phyloP scores from a whole-genome alignment of 1,139 yeast genomes.

The Komagataea norvegica region DNA sequence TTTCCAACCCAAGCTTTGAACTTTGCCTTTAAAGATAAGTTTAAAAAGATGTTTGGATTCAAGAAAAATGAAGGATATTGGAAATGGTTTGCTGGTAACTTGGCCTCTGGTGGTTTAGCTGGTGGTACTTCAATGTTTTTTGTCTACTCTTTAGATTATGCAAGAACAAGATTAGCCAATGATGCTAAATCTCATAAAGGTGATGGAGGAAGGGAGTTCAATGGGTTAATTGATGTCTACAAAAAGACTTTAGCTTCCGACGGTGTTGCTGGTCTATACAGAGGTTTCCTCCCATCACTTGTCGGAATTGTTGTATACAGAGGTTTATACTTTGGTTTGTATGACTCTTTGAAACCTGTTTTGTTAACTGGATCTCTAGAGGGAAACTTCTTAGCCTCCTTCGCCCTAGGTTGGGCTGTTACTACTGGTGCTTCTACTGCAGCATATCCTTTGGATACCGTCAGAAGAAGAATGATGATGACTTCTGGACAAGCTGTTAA shows the following conservation, averaged over 20 bases:
- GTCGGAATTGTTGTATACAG: conserved; percentile 78
- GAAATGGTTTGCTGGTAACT: conserved; percentile 73
- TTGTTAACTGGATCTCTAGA: conserved; percentile 67
- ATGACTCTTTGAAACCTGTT: conserved; percentile 75
- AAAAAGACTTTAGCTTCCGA: conserved; percentile 70
- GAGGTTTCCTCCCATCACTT: conserved; percentile 82
- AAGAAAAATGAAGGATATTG: conserved; percentile 64
- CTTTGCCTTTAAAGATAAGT: conserved; percentile 82
- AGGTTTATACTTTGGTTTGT: conserved; percentile 79
- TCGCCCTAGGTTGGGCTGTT: conserved; percentile 75
- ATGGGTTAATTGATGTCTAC: conserved; percentile 74
- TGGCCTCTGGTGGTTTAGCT: conserved; percentile 80
- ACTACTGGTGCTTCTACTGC: conserved; percentile 78
- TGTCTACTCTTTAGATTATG: conserved; percentile 78
- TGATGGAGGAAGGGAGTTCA: conserved; percentile 70
- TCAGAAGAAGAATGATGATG: conserved; percentile 88
- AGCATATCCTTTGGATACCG: conserved; percentile 77
- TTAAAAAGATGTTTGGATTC: conserved; percentile 73
- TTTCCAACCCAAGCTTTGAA: conserved; percentile 83
- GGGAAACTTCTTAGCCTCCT: conserved; percentile 68
- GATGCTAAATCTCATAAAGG: conserved; percentile 70
- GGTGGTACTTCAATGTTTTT: conserved; percentile 73
- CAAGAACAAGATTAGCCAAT: conserved; percentile 81
- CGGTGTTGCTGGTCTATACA: conserved; percentile 77
- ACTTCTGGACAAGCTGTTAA: conserved; percentile 78